Conservation (phyloP, 169 alveolate species). For the Eimeria acervulina region DNA sequence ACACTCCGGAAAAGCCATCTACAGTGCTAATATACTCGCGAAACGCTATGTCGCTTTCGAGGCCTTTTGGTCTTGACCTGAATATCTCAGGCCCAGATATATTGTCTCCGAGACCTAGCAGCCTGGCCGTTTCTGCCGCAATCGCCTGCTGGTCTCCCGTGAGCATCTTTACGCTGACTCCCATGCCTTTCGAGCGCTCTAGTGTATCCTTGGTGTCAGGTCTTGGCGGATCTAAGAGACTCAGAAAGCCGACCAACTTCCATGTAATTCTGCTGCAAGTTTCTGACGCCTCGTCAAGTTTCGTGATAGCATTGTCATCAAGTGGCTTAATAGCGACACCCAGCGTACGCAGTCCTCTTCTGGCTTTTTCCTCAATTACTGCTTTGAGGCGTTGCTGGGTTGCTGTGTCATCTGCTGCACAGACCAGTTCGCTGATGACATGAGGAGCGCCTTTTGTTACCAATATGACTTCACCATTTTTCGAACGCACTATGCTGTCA, state of each 20-base stretch:
- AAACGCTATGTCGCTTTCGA: slow-evolving; percentile 68
- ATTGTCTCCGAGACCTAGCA: slow-evolving; percentile 86
- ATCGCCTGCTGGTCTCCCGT: slow-evolving; percentile 93
- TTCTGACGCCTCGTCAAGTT: slow-evolving; percentile 56
- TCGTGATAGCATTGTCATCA: slow-evolving; percentile 55
- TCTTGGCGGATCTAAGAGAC: slow-evolving; percentile 87
- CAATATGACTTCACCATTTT: slow-evolving; percentile 75
- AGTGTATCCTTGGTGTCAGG: slow-evolving; percentile 89
- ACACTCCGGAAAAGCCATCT: slow-evolving; percentile 87
- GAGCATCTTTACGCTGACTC: slow-evolving; percentile 94
- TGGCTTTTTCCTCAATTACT: slow-evolving; percentile 79
- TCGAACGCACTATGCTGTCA: slow-evolving; percentile 83
- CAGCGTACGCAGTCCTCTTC: slow-evolving; percentile 82
- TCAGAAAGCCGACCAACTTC: slow-evolving; percentile 84
- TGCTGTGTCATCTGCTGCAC: slow-evolving; percentile 56
- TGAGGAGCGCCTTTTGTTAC: slow-evolving; percentile 88
- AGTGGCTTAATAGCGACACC: slow-evolving; percentile 79
- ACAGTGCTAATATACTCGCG: slow-evolving; percentile 81
- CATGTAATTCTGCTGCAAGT: slow-evolving; percentile 60
- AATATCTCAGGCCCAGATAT: slow-evolving; percentile 85
- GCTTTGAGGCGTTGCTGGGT: slow-evolving; percentile 76
- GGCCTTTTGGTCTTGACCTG: slow-evolving; percentile 66
- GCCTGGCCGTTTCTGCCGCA: slow-evolving; percentile 90
- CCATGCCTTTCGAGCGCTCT: slow-evolving; percentile 86
- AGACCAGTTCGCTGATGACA: slow-evolving; percentile 84